Conservation (phyloP, 2,329 filamentous ascomycete genomes). For the Aspergillus ochraceoroseus region DNA sequence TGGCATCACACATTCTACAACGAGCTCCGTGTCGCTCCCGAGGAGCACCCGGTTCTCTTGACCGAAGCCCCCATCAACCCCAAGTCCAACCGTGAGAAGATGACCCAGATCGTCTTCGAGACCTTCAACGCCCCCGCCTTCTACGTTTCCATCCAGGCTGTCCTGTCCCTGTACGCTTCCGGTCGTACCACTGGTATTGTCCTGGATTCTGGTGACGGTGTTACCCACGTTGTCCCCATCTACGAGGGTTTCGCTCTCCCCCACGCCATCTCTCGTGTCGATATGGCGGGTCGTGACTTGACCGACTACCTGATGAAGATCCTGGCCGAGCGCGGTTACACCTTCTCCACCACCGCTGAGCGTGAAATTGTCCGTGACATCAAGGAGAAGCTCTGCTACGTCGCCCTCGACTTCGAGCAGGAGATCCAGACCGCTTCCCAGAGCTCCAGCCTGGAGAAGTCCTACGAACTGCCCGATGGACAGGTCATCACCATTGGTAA, state of each 20-base stretch:
- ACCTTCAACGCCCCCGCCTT: slow-evolving; percentile 99
- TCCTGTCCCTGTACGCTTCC: slow-evolving; percentile 97
- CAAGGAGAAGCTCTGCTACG: slow-evolving; percentile 99
- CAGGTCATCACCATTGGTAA: slow-evolving; percentile 99
- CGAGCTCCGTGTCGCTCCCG: slow-evolving; percentile 98
- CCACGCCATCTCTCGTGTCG: slow-evolving; percentile 99
- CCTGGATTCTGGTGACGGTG: slow-evolving; percentile 99
- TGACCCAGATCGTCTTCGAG: slow-evolving; percentile 99
- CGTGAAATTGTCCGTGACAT: slow-evolving; percentile 99
- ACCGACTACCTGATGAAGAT: slow-evolving; percentile 99
- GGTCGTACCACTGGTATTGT: slow-evolving; percentile 99
- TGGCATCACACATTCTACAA: slow-evolving; percentile 99
- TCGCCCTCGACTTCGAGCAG: slow-evolving; percentile 99
- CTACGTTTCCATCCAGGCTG: slow-evolving; percentile 99
- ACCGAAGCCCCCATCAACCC: slow-evolving; percentile 99
- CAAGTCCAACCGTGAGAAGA: slow-evolving; percentile 99
- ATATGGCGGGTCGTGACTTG: slow-evolving; percentile 99
- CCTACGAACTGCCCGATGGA: slow-evolving; percentile 98
- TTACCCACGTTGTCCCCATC: slow-evolving; percentile 99
- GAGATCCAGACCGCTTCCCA: slow-evolving; percentile 99
- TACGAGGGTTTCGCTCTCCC: slow-evolving; percentile 99
- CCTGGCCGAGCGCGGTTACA: slow-evolving; percentile 97
- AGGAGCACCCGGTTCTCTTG: slow-evolving; percentile 99
- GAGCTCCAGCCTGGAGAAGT: slow-evolving; percentile 99
- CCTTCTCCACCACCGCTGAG: slow-evolving; percentile 99